A percentile compares a stretch with the other conserved stretches of the same genome.
These are phyloP conservation scores for Annona cherimola DNA, from an alignment of 164 flowering plant species.

Conservation along the genomic window DNA sequence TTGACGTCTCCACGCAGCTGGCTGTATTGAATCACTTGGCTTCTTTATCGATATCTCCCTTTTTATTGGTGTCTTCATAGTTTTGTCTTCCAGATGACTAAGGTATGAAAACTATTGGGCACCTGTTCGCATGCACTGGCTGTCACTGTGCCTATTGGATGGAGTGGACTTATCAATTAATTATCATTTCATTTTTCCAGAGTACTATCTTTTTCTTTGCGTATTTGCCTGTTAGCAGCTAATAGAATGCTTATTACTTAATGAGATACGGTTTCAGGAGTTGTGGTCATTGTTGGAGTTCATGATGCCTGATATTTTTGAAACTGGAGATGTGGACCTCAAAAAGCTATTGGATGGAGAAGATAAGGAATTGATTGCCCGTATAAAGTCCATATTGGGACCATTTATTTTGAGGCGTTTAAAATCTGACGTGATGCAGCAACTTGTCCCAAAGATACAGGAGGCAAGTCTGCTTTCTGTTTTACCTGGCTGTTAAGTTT, in stretches of 20 bases:
- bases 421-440: slow-evolving; percentile 97
- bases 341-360: slow-evolving; percentile 76
- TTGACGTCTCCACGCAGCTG: too few species aligned
- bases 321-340: slow-evolving; percentile 81
- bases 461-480: slow-evolving; percentile 33
- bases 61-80: too few species aligned
- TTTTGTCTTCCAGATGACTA: too few species aligned
- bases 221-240: background rate
- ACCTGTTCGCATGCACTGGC: too few species aligned
- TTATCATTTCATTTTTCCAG: too few species aligned
- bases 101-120: too few species aligned
- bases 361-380: slow-evolving; percentile 63
- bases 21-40: too few species aligned
- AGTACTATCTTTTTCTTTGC: background rate
- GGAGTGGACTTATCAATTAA: too few species aligned
- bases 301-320: slow-evolving; percentile 95
- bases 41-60: too few species aligned
- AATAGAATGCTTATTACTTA: background rate
- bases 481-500: slow-evolving; percentile 5
- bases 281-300: slow-evolving; percentile 96
- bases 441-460: slow-evolving; percentile 83
- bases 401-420: slow-evolving; percentile 94
- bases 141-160: too few species aligned
- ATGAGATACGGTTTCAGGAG: slow-evolving; percentile 53
- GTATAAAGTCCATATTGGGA: slow-evolving; percentile 89